Conservation (phyloP, 1,284 basidiomycete species). For the Ceratorhiza oryzae-sativae region DNA sequence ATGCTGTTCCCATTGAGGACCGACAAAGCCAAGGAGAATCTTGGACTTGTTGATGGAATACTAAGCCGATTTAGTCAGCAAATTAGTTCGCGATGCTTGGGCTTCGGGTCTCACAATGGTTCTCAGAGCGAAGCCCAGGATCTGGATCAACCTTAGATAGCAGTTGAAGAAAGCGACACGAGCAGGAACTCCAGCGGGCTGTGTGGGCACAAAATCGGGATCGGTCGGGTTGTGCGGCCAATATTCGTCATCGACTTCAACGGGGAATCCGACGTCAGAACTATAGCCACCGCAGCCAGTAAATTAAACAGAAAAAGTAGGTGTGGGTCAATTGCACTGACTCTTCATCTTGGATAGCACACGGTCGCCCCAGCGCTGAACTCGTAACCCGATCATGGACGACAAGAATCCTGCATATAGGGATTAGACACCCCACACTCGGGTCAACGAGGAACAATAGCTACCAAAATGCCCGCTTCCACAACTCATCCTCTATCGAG, state of each 20-base stretch:
- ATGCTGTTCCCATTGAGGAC: constrained; percentile 68
- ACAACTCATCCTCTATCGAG: constrained; percentile 61
- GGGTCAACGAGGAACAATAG: constrained; percentile 6
- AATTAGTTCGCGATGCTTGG: background rate
- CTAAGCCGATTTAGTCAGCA: constrained; percentile 50
- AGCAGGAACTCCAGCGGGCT: constrained; percentile 70
- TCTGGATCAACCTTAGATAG: constrained; percentile 72
- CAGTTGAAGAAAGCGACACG: constrained; percentile 69
- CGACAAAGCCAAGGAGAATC: constrained; percentile 62
- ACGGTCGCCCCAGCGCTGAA: constrained; percentile 76
- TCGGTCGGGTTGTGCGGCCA: constrained; percentile 63
- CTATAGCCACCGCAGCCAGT: too few species aligned
- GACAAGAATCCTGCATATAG: constrained; percentile 64
- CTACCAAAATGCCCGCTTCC: constrained; percentile 83
- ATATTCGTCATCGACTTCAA: constrained; percentile 87
- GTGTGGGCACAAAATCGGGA: constrained; percentile 55
- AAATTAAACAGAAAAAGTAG: background rate
- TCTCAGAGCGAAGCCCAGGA: constrained; percentile 72
- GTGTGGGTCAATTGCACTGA: constrained; percentile 51
- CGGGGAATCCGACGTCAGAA: constrained; percentile 77
- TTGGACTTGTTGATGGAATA: constrained; percentile 76
- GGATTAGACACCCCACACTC: background rate
- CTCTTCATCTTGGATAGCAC: constrained; percentile 87
- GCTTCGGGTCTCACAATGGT: constrained; percentile 62
- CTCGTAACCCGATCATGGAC: constrained; percentile 70